Evolutionary conservation across 2,329 filamentous ascomycete species (phyloP), one percentile per base, ranked within the genome.

Genomic region (Epichloe aotearoae): DNA sequence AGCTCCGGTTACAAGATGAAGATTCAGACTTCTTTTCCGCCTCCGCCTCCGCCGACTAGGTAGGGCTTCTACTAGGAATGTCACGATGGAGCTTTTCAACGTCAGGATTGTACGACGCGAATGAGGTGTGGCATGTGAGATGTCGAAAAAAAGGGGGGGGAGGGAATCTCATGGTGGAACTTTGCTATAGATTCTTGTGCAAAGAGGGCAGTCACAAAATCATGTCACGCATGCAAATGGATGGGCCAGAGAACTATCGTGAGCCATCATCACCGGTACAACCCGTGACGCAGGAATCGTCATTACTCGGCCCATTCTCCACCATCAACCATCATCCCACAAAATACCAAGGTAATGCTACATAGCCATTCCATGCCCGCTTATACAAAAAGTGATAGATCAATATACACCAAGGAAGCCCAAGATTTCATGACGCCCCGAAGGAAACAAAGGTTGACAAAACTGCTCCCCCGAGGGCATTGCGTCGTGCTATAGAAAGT

Each of bases 341-440:
- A 34, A 40, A 2, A 33, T 3, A 26, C 36, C 8, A 38, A 26
- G 7, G 26, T 40, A 43, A 37, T 44, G 39, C 37, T 44, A 43
- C 45, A 52, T 36, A 46, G 8, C 30, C 3, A 38, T 47, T 39
- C 40, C 49, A 52, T 50, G 54, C 54, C 42, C 53, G 39, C 55
- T 52, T 54, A 56, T 53, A 53, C 41, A 50, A 50, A 53, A 53
- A 52, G 54, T 30, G 30, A 30, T 49, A 46, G 54, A 52, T 51
- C 46, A 42, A 52, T 51, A 46, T 41, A 51, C 52, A 41, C 15
- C 10, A 23, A 55, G 51, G 47, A n/a, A 39, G 42, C 41, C 41
- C n/a, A 17, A n/a, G 26, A 47, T 19, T 5, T 23, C 38, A 6
- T 10, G 12, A 3, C 11, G 38, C 20, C 14, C 26, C 40, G n/a